phyloP scores from a whole-genome alignment of 495 filamentous ascomycete genomes.

The Barbatosphaeria neglecta region DNA sequence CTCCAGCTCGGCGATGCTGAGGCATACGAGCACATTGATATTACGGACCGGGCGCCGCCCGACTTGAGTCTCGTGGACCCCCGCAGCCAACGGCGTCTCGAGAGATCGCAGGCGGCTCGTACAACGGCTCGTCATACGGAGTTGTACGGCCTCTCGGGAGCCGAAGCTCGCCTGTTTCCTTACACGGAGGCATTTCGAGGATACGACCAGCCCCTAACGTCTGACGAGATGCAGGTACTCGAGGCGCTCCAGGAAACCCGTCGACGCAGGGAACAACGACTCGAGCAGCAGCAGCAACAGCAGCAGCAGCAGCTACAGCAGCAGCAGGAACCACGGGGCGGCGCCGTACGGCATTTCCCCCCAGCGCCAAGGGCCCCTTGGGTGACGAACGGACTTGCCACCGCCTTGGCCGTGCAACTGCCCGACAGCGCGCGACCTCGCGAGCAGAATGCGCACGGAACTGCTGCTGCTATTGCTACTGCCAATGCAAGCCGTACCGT shows the following conservation, averaged over 20 bases:
- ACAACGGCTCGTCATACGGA: neutral
- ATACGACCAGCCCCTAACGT: conserved; percentile 25
- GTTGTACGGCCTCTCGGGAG: neutral
- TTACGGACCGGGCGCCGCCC: conserved; percentile 21
- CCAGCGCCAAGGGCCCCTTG: conserved; percentile 3
- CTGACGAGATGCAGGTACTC: conserved; percentile 35
- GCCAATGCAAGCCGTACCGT: conserved; percentile 11
- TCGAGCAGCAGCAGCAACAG: conserved; percentile 6
- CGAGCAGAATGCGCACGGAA: conserved; percentile 14
- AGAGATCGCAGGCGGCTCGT: too few relatives aligned
- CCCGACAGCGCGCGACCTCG: conserved; percentile 4
- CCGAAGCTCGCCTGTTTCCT: conserved; percentile 2
- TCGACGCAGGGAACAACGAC: conserved; percentile 27
- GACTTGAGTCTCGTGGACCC: conserved; percentile 32
- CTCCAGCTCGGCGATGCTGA: conserved; percentile 50
- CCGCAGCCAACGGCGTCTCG: conserved; percentile 22
- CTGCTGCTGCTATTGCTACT: too few relatives aligned
- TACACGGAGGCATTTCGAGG: conserved; percentile 14
- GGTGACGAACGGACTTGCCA: neutral
- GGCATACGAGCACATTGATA: conserved; percentile 37
- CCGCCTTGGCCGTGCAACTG: neutral
- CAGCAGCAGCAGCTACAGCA: conserved; percentile 6
- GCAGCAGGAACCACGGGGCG: neutral
- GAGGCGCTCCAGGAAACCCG: conserved; percentile 36
- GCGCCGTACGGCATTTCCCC: neutral